These are phyloP conservation scores for Epichloe gansuensis DNA, from an alignment of 2,329 filamentous ascomycete genomes.

Conservation along the genomic window DNA sequence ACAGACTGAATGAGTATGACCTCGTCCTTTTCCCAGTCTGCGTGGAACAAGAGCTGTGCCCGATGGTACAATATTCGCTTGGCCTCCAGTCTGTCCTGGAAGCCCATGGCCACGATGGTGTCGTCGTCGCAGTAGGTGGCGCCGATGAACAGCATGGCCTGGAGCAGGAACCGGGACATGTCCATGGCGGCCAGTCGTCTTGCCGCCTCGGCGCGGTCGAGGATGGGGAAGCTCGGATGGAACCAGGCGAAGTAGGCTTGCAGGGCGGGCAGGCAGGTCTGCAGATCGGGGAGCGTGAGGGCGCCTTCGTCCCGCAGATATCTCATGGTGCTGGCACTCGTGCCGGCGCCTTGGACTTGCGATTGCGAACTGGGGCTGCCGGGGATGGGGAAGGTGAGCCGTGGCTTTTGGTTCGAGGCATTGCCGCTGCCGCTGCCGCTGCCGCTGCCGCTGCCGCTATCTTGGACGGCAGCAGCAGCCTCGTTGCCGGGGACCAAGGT, in stretches of 20 bases:
- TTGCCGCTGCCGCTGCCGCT: not conserved
- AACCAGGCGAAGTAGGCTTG: constrained; percentile 43
- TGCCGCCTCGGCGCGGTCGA: constrained; percentile 33
- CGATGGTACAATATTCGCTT: constrained; percentile 37
- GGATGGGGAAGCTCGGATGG: constrained; percentile 41
- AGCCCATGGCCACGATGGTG: constrained; percentile 30
- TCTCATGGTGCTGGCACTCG: constrained; percentile 33
- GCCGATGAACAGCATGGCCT: constrained; percentile 42
- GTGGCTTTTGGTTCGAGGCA: constrained; percentile 10
- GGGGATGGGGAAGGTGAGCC: constrained; percentile 19
- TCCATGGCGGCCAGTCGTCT: constrained; percentile 24
- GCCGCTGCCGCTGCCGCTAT: not conserved
- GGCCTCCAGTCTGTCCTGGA: constrained; percentile 33
- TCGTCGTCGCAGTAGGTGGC: constrained; percentile 38
- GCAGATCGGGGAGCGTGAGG: constrained; percentile 31
- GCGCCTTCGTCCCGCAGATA: constrained; percentile 32
- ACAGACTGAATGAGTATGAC: constrained; percentile 36
- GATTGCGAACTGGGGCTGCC: constrained; percentile 14
- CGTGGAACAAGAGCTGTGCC: constrained; percentile 38
- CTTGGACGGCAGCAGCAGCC: not conserved
- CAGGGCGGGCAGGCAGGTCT: constrained; percentile 29
- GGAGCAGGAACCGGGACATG: constrained; percentile 36
- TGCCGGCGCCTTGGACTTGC: constrained; percentile 18
- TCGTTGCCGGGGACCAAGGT: constrained; percentile 20
- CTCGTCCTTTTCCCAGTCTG: constrained; percentile 38